phyloP scores from a whole-genome alignment of 495 filamentous ascomycete genomes.

The Daldinia bambusicola region DNA sequence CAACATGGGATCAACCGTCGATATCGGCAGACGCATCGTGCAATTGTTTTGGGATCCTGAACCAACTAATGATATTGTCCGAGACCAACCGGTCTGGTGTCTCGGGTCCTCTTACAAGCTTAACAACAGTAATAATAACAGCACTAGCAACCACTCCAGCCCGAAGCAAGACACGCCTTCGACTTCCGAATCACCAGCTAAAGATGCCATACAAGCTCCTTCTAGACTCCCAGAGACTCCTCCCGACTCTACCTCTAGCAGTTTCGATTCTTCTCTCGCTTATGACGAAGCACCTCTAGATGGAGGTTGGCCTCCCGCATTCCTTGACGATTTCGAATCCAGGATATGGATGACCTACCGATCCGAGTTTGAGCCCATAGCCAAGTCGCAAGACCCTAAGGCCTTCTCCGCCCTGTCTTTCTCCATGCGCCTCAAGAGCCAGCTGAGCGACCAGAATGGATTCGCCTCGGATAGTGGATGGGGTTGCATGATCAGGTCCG shows the following conservation, averaged over 20 bases:
- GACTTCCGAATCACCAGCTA: slow-evolving; percentile 22
- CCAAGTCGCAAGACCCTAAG: slow-evolving; percentile 76
- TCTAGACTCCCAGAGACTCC: slow-evolving; percentile 54
- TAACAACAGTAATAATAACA: slow-evolving; percentile 43
- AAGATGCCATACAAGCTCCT: slow-evolving; percentile 36
- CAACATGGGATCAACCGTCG: slow-evolving; percentile 58
- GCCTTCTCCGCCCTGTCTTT: slow-evolving; percentile 82
- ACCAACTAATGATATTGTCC: slow-evolving; percentile 80
- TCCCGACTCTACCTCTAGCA: slow-evolving; percentile 58
- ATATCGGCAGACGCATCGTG: slow-evolving; percentile 75
- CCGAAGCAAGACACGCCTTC: slow-evolving; percentile 35
- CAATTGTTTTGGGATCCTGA: slow-evolving; percentile 97
- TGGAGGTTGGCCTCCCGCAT: slow-evolving; percentile 83
- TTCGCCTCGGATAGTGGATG: slow-evolving; percentile 96
- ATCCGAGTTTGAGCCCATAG: slow-evolving; percentile 84
- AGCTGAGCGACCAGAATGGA: slow-evolving; percentile 79
- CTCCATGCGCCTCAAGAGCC: slow-evolving; percentile 81
- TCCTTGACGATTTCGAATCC: slow-evolving; percentile 93
- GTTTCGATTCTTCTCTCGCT: slow-evolving; percentile 60
- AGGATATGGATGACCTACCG: slow-evolving; percentile 97
- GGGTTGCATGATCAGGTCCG: slow-evolving; percentile 99
- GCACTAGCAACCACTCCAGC: background rate
- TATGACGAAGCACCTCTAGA: slow-evolving; percentile 61
- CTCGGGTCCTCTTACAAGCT: slow-evolving; percentile 80
- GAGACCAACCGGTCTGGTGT: slow-evolving; percentile 83